phyloP scores from a whole-genome alignment of 192 early-diverging fungal genomes.

The Gaertneriomyces sp. region DNA sequence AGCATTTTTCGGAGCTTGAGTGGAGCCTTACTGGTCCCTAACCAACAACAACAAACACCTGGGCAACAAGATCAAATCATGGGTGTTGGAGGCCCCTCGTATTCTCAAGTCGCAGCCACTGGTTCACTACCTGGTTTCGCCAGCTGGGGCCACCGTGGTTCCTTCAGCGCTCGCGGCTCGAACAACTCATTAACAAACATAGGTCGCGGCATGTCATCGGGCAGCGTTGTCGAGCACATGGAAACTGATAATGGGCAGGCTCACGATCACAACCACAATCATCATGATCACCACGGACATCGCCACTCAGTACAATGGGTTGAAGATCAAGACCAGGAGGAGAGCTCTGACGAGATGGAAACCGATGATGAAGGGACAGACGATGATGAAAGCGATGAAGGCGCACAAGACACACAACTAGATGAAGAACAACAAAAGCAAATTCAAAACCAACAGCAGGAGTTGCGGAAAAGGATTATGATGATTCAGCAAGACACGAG shows the following conservation, averaged over 20 bases:
- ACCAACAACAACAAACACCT: slow-evolving; percentile 8
- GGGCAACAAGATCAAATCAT: background rate
- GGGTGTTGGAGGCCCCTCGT: background rate
- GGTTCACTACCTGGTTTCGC: background rate
- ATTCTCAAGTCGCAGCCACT: background rate
- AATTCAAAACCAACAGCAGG: slow-evolving; percentile 34
- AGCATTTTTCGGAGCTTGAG: slow-evolving; percentile 28
- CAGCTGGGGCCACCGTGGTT: background rate
- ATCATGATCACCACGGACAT: slow-evolving; percentile 10
- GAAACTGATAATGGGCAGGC: background rate
- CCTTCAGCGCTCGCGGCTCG: background rate
- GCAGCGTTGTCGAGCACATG: background rate
- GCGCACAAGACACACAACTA: background rate
- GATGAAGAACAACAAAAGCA: slow-evolving; percentile 26
- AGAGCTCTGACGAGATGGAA: slow-evolving; percentile 10
- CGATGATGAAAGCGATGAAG: slow-evolving; percentile 14
- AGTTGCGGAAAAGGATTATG: slow-evolving; percentile 65
- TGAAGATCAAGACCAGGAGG: slow-evolving; percentile 28
- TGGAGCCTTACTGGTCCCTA: slow-evolving; percentile 14
- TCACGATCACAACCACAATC: slow-evolving; percentile 19
- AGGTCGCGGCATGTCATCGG: background rate
- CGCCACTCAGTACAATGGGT: slow-evolving; percentile 24
- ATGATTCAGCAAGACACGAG: slow-evolving; percentile 58
- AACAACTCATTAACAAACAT: slow-evolving; percentile 1
- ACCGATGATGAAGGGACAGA: slow-evolving; percentile 7